Base-by-base conservation (phyloP, 164 flowering plant species). In the Tetracentron sinense region DNA sequence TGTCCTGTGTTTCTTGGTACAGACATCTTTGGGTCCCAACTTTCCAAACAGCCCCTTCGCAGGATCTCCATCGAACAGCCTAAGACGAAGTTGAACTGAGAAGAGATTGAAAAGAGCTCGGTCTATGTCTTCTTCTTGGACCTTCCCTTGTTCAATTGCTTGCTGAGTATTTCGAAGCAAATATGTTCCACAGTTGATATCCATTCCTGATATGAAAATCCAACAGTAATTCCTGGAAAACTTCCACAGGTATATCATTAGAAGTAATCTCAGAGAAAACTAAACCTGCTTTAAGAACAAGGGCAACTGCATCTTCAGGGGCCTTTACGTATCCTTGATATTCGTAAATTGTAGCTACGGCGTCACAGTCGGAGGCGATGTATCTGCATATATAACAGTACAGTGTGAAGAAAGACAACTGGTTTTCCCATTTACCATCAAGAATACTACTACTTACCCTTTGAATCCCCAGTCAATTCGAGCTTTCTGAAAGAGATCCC, bases 351-450 rank as follows among this genome's bases (percentile, higher is more conserved):
- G 89, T 88, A n/a, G 93, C 95, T 64, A 94, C 96, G 12, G 98
- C 99, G 79, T 89, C 97, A 80, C 99, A 94, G 64, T 94, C 99
- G 2, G 99, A 89, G 58, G 96, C 77, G 48, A 94, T 83, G 64
- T 94, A 94, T 68, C 98, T 94, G 87, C 67, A 60, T 19, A 56
- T 44, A 67, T 25, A 52, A 52, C 68, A 58, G 61, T 30, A 30
- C 11, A 38, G 44, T 8, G 11, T 38, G 14, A 38, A 38, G 14
- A 16, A 8, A 38, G 14, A 38, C 5, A 38, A 38, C 44, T 38
- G 14, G 11, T 38, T 38, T 3, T 38, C 44, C 14, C 44, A 8
- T 38, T 38, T 38, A 38, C 14, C 44, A 1, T 38, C 2, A 10
- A 38, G 1, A 16, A 33, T 38, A 38, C 26, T n/a, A 44, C 6